Percentiles rank a stretch among this genome's conserved stretches.
phyloP scores from a whole-genome alignment of 176 grass and related monocot species.

The Eleusine indica region DNA sequence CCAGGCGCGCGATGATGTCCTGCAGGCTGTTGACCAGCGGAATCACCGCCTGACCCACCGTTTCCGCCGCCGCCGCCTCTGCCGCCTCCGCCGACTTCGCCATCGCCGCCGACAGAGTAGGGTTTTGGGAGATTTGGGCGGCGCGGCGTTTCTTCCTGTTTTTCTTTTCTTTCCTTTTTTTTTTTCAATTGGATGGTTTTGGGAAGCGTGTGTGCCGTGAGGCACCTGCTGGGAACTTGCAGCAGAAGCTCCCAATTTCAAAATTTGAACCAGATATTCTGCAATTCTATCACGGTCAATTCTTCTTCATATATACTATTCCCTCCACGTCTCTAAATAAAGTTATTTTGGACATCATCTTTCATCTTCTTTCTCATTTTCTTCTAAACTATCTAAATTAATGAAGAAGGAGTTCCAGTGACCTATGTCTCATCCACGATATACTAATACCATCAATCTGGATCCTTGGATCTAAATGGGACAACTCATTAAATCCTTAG shows the following conservation, averaged over 20 bases:
- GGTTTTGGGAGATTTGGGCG: constrained; percentile 41
- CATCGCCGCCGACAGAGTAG: constrained; percentile 39
- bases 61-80: constrained; percentile 27
- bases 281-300: too few relatives aligned
- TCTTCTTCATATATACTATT: too few relatives aligned
- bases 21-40: constrained; percentile 75
- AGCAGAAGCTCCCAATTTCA: not conserved
- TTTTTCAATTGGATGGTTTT: not conserved
- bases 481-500: too few relatives aligned
- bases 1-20: constrained; percentile 73
- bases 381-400: too few relatives aligned
- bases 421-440: too few relatives aligned
- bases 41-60: constrained; percentile 58
- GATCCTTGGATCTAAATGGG: too few relatives aligned
- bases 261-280: not conserved
- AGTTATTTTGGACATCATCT: too few relatives aligned
- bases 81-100: constrained; percentile 44
- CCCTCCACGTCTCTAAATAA: too few relatives aligned
- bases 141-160: not conserved
- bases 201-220: constrained; percentile 18
- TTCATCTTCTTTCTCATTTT: too few relatives aligned
- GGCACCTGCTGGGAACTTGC: not conserved
- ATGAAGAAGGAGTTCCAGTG: too few relatives aligned
- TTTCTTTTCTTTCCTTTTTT: not conserved
- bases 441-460: too few relatives aligned